Percentiles rank a stretch among this genome's conserved stretches.
phyloP scores from a whole-genome alignment of 129 eudicot genomes.

The Lactuca saligna region DNA sequence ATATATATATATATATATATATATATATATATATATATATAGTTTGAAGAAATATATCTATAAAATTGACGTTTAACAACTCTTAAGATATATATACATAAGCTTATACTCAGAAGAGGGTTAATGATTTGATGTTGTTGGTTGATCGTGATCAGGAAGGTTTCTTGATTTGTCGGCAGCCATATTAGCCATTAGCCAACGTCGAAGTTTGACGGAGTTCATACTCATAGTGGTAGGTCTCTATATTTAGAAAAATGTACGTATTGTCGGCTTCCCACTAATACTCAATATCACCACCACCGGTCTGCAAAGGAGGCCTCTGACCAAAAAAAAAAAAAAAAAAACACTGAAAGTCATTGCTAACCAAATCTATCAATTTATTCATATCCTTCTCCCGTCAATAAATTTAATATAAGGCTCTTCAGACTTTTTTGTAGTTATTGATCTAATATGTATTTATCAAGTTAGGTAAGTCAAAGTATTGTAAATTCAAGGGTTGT shows the following conservation, averaged over 20 bases:
- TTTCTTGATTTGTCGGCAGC: constrained; percentile 22
- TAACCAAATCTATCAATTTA: constrained; percentile 31
- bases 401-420: neutral
- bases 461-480: neutral
- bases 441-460: neutral
- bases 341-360: constrained; percentile 22
- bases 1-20: too few relatives aligned
- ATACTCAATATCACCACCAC: constrained; percentile 1
- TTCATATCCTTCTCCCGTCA: constrained; percentile 1
- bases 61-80: neutral
- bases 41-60: neutral
- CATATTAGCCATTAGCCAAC: neutral
- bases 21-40: too few relatives aligned
- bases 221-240: constrained; percentile 14
- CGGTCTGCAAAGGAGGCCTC: constrained; percentile 33
- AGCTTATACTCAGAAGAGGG: neutral
- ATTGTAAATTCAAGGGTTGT: neutral
- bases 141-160: neutral
- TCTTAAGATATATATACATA: too few relatives aligned
- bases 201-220: neutral
- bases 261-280: constrained; percentile 24
- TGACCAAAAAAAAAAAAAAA: neutral
- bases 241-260: neutral
- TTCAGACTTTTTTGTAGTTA: neutral
- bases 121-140: neutral